phyloP scores from a whole-genome alignment of 768 basidiomycete genomes.

The Russula earlei region DNA sequence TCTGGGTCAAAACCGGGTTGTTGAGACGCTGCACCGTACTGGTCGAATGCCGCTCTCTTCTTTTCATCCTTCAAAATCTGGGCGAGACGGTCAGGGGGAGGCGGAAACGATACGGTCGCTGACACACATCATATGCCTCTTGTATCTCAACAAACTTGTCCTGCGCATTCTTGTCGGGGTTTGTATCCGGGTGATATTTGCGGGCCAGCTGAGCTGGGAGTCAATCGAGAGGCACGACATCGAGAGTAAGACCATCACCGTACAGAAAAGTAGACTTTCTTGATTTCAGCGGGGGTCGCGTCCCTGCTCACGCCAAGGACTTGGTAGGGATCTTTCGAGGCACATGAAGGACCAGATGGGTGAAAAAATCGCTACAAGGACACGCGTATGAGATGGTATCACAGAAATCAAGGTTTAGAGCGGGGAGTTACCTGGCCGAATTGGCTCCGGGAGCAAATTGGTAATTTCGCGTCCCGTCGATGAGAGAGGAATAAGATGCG shows the following conservation, averaged over 20 bases:
- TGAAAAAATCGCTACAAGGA: slow-evolving; percentile 62
- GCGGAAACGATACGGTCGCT: slow-evolving; percentile 3
- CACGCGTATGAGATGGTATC: slow-evolving; percentile 1
- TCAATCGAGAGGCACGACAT: slow-evolving; percentile 17
- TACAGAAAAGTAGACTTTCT: slow-evolving; percentile 95
- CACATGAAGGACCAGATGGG: slow-evolving; percentile 43
- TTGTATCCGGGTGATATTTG: slow-evolving; percentile 97
- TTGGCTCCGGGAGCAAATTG: slow-evolving; percentile 4
- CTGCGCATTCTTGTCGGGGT: slow-evolving; percentile 82
- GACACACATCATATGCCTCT: slow-evolving; percentile 86
- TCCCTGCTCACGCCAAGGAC: slow-evolving; percentile 84
- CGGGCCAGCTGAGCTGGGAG: slow-evolving; percentile 72
- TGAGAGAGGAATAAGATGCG: slow-evolving; percentile 2
- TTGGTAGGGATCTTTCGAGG: slow-evolving; percentile 78
- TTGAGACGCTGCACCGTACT: slow-evolving; percentile 87
- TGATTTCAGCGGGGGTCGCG: slow-evolving; percentile 80
- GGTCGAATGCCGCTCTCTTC: slow-evolving; percentile 85
- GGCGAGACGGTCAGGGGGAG: slow-evolving; percentile 3
- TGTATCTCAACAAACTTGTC: slow-evolving; percentile 96
- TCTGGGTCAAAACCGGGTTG: slow-evolving; percentile 92
- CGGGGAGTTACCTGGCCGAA: slow-evolving; percentile 12
- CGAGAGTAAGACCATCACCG: slow-evolving; percentile 25
- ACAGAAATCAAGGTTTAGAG: neutral
- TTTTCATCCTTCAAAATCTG: slow-evolving; percentile 91
- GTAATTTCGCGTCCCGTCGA: neutral